Conservation (phyloP, 106 monocot species). For the Narthecium ossifragum region DNA sequence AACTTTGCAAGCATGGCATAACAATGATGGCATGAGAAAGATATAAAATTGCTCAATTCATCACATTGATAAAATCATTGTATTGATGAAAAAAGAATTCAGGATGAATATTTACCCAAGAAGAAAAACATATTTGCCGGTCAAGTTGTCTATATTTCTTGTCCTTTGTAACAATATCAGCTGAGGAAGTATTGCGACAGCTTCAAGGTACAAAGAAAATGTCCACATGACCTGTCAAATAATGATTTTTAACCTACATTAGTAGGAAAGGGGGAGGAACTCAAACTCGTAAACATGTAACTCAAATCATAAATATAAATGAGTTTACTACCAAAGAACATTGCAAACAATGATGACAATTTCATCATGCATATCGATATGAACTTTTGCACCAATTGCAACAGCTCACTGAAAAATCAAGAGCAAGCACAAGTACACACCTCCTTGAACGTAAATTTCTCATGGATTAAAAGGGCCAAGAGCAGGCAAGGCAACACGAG, state of each 20-base stretch:
- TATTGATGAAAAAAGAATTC: background rate
- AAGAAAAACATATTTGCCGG: conserved; percentile 88
- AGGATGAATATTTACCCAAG: conserved; percentile 53
- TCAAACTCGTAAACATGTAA: background rate
- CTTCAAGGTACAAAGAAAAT: conserved; percentile 81
- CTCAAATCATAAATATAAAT: background rate
- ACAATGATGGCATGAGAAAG: too few relatives aligned
- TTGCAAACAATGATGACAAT: too few relatives aligned
- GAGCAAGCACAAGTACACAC: conserved; percentile 10
- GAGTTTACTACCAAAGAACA: too few relatives aligned
- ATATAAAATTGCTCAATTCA: too few relatives aligned
- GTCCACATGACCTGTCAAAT: conserved; percentile 73
- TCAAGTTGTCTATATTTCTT: conserved; percentile 87
- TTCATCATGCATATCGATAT: too few relatives aligned
- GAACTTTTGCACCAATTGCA: too few relatives aligned
- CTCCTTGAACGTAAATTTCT: conserved; percentile 58
- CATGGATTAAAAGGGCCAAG: conserved; percentile 60
- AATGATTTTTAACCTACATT: too few relatives aligned
- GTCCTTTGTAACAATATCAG: conserved; percentile 82
- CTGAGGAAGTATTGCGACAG: conserved; percentile 90
- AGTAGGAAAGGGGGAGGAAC: background rate
- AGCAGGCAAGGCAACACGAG: conserved; percentile 56
- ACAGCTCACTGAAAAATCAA: too few relatives aligned
- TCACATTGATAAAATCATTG: background rate
- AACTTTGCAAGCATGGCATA: too few relatives aligned